Base-by-base conservation (phyloP, 176 grass and related monocot genomes). In the Bolboschoenus planiculmis region DNA sequence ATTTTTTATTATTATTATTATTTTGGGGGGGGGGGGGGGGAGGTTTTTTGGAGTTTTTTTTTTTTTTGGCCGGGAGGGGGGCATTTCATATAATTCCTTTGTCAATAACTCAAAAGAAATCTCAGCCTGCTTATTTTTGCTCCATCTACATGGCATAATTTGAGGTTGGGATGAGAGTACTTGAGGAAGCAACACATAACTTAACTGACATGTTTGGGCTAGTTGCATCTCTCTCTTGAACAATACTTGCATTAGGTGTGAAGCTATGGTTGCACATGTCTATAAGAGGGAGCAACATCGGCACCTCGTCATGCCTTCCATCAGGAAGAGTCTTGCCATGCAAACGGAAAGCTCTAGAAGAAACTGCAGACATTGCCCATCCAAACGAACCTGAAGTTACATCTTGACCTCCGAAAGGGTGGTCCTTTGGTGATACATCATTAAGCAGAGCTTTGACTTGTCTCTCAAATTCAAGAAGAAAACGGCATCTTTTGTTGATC, bases 211-310 rank as follows among this genome's bases (percentile, higher is more conserved):
- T 87, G 59, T 93, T 87, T 85, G 84, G 86, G 83, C 83, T 91
- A 78, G 87, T 86, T 36, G 85, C 77, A 91, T 90, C 83, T 86
- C 88, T 84, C 62, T 95, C 89, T 77, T 98, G 96, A 65, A 95
- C 85, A 89, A 95, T 98, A 87, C 79, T 65, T 54, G 92, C 92
- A 87, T 91, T 99, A 4, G 92, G 92, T 34, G 71, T 85, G 85
- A 95, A 93, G 81, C 89, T 95, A 84, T 99, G 96, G 80, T 99
- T 99, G 75, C 96, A 99, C 96, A 99, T 95, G 87, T 99, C 96
- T 79, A 99, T 88, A 33, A 99, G 84, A 55, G 96, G 96, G 84
- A 99, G 87, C 60, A 99, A n/a, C 92, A 95, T 99, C 20, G 91
- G 92, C 58, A 90, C 87, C 87, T 93, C 90, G 66, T 76, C 27